Base-by-base conservation (phyloP, 331 rosid species). In the Pyrus hybrid region DNA sequence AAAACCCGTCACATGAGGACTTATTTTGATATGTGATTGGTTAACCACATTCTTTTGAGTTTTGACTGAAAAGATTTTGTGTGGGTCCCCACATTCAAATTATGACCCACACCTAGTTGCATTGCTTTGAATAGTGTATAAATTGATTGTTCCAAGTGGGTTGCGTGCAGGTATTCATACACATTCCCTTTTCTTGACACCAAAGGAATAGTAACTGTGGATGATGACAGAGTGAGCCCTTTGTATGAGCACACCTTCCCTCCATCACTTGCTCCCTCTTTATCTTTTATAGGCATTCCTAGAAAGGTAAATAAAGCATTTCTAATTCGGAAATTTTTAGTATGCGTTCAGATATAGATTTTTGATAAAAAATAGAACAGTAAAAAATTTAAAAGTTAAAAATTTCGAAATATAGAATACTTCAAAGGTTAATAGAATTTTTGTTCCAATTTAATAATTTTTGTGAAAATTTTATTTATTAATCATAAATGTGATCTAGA, bases 191-290 rank as follows among this genome's bases (percentile, higher is more conserved):
- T 90, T 81, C 97, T 93, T 90, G 91, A 91, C 90, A 88, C 97
- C 87, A 88, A 91, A 91, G 98, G 91, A 87, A 87, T 87, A 87
- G 97, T 91, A n/a, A 87, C 32, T 83, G 83, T 90, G 63, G 98
- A 93, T 81, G 94, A 91, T 87, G 88, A 84, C 84, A 87, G 94
- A 79, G 98, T 93, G 86, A 97, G 98, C 4, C 98, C 97, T 67
- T 80, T 93, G 80, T 93, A 83, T 76, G 98, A 93, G 81, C 98
- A 93, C 83, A 93, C 98, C 67, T 93, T 93, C 71, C 98, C 97
- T 58, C 98, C 97, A 8, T 84, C 93, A 4, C 91, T 93, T 72
- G 96, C 98, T 72, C 98, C 98, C 58, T 93, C 93, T 29, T 93
- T 93, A 71, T 80, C 97, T 26, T 93, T 93, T 80, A 69, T 88